These are phyloP conservation scores for Dacryopinax primogenitus DNA, from an alignment of 768 basidiomycete genomes.

Conservation along the genomic window DNA sequence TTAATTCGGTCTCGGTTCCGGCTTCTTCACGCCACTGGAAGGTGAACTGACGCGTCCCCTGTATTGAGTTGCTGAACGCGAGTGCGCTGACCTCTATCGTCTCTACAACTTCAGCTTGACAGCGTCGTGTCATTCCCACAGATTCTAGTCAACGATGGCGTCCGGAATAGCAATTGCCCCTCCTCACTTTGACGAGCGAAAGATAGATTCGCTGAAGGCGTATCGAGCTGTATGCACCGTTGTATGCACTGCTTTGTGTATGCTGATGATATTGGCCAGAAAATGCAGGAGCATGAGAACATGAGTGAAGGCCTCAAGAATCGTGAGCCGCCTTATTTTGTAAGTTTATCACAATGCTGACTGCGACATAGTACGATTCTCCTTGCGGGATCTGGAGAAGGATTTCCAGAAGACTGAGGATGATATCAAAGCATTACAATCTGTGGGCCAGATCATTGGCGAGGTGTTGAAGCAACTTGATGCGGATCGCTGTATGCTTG, in stretches of 20 bases:
- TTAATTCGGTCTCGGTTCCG: too few species aligned
- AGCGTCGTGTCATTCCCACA: neutral
- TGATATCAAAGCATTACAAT: constrained; percentile 97
- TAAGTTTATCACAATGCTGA: too few species aligned
- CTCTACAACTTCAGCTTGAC: neutral
- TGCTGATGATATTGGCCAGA: constrained; percentile 38
- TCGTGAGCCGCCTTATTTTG: constrained; percentile 41
- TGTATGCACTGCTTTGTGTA: neutral
- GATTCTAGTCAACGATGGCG: constrained; percentile 17
- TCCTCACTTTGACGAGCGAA: constrained; percentile 49
- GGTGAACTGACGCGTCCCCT: neutral
- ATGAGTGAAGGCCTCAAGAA: constrained; percentile 83
- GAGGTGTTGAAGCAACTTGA: constrained; percentile 98
- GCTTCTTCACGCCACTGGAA: neutral
- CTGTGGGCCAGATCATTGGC: constrained; percentile 96
- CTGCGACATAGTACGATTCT: constrained; percentile 59
- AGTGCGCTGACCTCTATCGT: neutral
- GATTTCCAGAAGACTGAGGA: constrained; percentile 93
- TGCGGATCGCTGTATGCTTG: constrained; percentile 78
- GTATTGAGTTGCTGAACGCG: neutral
- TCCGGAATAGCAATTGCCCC: constrained; percentile 51
- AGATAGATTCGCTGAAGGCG: constrained; percentile 56
- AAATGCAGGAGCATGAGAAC: constrained; percentile 84
- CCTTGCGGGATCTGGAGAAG: constrained; percentile 77
- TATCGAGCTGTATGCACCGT: constrained; percentile 42